Conservation (phyloP, 2,329 filamentous ascomycete genomes). For the Aspergillus sp. region DNA sequence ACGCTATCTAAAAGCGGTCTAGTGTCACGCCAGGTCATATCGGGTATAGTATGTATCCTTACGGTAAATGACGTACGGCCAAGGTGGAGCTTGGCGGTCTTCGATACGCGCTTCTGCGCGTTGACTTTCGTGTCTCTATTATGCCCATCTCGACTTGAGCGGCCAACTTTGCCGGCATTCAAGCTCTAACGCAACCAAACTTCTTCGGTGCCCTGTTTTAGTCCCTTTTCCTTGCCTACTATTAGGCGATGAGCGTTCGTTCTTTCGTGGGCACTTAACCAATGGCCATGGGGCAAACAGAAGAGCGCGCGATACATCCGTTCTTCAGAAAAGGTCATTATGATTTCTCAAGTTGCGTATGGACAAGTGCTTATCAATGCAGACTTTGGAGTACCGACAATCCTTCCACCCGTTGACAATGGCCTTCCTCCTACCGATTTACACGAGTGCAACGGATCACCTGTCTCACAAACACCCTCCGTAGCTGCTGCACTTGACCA, state of each 20-base stretch:
- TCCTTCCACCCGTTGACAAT: slow-evolving; percentile 5
- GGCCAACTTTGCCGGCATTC: not conserved
- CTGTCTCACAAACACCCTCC: not conserved
- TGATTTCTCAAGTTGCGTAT: not conserved
- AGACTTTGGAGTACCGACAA: slow-evolving; percentile 19
- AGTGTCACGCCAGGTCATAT: not conserved
- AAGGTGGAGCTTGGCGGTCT: slow-evolving; percentile 2
- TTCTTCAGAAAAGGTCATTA: slow-evolving; percentile 42
- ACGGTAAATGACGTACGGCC: slow-evolving; percentile 19
- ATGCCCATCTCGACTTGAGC: not conserved
- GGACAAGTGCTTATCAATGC: slow-evolving; percentile 11
- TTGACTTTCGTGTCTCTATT: slow-evolving; percentile 15
- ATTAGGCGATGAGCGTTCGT: slow-evolving; percentile 23
- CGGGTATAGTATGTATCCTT: not conserved
- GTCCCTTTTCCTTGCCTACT: not conserved
- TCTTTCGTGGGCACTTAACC: slow-evolving; percentile 27
- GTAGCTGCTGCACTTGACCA: slow-evolving; percentile 23
- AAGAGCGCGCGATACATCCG: slow-evolving; percentile 41
- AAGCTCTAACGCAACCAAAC: not conserved
- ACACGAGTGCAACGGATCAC: not conserved
- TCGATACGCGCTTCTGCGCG: slow-evolving; percentile 25
- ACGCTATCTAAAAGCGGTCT: not conserved
- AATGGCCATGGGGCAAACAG: slow-evolving; percentile 41
- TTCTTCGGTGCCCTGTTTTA: not conserved
- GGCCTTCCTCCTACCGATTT: not conserved